Evolutionary conservation across 2,329 filamentous ascomycete species (phyloP), one percentile per base, ranked within the genome.

Genomic region (Penicillium sp.): DNA sequence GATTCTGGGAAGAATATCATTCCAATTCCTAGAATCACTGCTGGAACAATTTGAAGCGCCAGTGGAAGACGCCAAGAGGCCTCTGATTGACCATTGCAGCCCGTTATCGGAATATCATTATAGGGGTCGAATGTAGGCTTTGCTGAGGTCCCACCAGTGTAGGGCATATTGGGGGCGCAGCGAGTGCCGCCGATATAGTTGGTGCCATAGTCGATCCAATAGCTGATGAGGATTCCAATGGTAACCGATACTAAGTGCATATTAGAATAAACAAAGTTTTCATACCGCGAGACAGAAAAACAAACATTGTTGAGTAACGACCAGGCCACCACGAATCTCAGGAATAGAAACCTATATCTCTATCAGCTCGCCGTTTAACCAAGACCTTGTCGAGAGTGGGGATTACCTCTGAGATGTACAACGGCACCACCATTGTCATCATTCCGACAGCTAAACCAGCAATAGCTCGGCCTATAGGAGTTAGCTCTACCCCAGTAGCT

Each of bases 1-100:
- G 81, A 83, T 49, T 79, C 82, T 0, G 83, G 83, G 53, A 83
- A 75, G 63, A 82, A 80, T 4, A 71, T 24, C 59, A 76, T 75
- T 7, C 73, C 73, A 2, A 70, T 51, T 3, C 73, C 69, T 1
- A 77, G 58, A 13, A 69, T 58, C 0, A 75, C 40, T 1, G 74
- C 73, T 0, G 74, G 73, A 8, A 69, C 50, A 13, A 80, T 73
- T 48, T 81, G 79, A 4, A 81, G 58, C 2, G 75, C 63, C 46
- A 80, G 73, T 0, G 78, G 78, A 1, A 80, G 61, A 42, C 77
- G 67, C 74, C 76, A 80, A 0, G 76, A 70, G 56, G 73, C 76
- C 53, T 80, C 75, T 10, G 73, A 77, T 52, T 80, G 78, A 0
- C 77, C 78, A 0, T 68, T 69, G 47, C 78, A 84, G 61, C 61